Percentiles rank a stretch among this genome's conserved stretches.
Evolutionary conservation across 2,329 filamentous ascomycete species (phyloP).

Genomic region (Ustulina deusta): DNA sequence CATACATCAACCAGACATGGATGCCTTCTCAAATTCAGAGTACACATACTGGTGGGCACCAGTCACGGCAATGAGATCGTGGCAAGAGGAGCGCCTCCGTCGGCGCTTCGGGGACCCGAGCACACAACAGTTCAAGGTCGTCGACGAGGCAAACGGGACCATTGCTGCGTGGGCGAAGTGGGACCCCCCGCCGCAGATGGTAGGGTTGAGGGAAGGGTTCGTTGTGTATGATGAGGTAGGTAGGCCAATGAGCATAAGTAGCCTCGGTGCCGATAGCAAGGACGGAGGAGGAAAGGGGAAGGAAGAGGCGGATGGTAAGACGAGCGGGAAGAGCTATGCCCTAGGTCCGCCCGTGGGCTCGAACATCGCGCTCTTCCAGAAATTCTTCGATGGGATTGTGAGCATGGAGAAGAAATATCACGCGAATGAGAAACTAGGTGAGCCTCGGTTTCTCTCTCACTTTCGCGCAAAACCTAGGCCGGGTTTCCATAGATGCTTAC

Average conservation of each 20-base stretch:
- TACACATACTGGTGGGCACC: slow-evolving; percentile 50
- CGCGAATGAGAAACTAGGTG: slow-evolving; percentile 46
- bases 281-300: slow-evolving; percentile 3
- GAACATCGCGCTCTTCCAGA: slow-evolving; percentile 40
- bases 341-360: slow-evolving; percentile 40
- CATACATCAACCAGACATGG: slow-evolving; percentile 39
- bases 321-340: slow-evolving; percentile 20
- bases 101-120: slow-evolving; percentile 45
- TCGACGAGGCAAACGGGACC: slow-evolving; percentile 37
- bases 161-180: slow-evolving; percentile 48
- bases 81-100: slow-evolving; percentile 44
- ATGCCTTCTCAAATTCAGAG: slow-evolving; percentile 44
- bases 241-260: slow-evolving; percentile 5
- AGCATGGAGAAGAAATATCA: slow-evolving; percentile 44
- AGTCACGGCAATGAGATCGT: slow-evolving; percentile 42
- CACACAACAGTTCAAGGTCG: slow-evolving; percentile 49
- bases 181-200: slow-evolving; percentile 42
- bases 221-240: slow-evolving; percentile 41
- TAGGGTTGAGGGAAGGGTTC: slow-evolving; percentile 42
- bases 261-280: background rate
- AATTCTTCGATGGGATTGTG: slow-evolving; percentile 42
- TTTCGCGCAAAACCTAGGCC: background rate
- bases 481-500: background rate
- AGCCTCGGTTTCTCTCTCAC: slow-evolving; percentile 13
- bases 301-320: slow-evolving; percentile 17